phyloP scores from a whole-genome alignment of 345 rosid species.

The Camelina neglecta region DNA sequence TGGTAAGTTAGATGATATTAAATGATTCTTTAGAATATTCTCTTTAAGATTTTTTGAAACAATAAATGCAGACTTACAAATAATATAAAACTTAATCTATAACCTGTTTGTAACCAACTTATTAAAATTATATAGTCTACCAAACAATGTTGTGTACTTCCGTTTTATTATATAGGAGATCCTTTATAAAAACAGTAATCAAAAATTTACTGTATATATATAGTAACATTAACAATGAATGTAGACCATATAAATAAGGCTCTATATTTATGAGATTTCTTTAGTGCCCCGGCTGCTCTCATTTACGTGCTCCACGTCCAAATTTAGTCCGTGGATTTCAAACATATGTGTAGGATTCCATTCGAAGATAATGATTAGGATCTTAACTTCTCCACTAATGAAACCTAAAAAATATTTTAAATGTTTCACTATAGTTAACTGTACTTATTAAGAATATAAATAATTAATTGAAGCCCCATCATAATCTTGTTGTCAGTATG shows the following conservation, averaged over 20 bases:
- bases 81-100: no score
- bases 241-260: neutral
- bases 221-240: neutral
- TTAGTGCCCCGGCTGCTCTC: neutral
- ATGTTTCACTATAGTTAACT: neutral
- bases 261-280: neutral
- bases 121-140: no score
- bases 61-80: no score
- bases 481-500: neutral
- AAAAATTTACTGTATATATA: no score
- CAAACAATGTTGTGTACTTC: no score
- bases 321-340: neutral
- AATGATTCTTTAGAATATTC: no score
- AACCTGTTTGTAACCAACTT: no score
- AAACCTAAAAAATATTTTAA: neutral
- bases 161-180: no score
- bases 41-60: no score
- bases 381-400: constrained; percentile 9
- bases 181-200: no score
- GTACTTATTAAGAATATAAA: neutral
- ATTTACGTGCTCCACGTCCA: neutral
- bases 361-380: neutral
- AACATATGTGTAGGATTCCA: neutral
- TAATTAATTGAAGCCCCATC: neutral
- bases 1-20: no score